A percentile compares a stretch with the other conserved stretches of the same genome.
phyloP scores from a whole-genome alignment of 176 grass and related monocot genomes.

The Zea luxurians region DNA sequence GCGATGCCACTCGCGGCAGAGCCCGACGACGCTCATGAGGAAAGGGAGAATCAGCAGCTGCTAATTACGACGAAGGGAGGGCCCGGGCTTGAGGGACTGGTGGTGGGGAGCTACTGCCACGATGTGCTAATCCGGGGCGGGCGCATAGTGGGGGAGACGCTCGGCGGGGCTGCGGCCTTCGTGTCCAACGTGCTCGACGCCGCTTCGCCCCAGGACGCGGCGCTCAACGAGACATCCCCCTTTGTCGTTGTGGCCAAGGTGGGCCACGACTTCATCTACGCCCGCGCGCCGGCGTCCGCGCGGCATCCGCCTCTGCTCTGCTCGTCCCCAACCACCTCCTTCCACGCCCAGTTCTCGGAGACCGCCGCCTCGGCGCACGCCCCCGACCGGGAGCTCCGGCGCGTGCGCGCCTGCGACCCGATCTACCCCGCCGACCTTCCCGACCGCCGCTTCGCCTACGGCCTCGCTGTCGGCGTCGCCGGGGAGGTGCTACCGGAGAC shows the following conservation, averaged over 20 bases:
- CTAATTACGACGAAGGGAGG: not conserved
- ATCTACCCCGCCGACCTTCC: slow-evolving; percentile 70
- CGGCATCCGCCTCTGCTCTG: slow-evolving; percentile 35
- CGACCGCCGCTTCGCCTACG: slow-evolving; percentile 58
- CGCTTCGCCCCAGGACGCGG: slow-evolving; percentile 46
- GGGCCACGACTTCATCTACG: slow-evolving; percentile 72
- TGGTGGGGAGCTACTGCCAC: slow-evolving; percentile 98
- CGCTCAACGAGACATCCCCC: not conserved
- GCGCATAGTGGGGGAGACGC: slow-evolving; percentile 64
- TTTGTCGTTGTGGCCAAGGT: slow-evolving; percentile 72
- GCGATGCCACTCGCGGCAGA: slow-evolving; percentile 27
- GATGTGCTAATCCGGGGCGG: slow-evolving; percentile 77
- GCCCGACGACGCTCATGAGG: slow-evolving; percentile 16
- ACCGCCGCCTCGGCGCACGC: slow-evolving; percentile 43
- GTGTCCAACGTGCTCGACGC: slow-evolving; percentile 83
- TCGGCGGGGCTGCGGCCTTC: slow-evolving; percentile 83
- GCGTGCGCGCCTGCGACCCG: slow-evolving; percentile 66
- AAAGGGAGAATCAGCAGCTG: not conserved
- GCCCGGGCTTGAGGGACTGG: slow-evolving; percentile 33
- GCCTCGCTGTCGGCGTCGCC: slow-evolving; percentile 72
- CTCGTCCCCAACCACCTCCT: slow-evolving; percentile 65
- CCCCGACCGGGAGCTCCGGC: slow-evolving; percentile 66
- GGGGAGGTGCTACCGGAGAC: slow-evolving; percentile 80
- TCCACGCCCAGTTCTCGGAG: slow-evolving; percentile 79
- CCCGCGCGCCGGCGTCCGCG: slow-evolving; percentile 39